These are phyloP conservation scores for Articulospora tetracladia DNA, from an alignment of 495 filamentous ascomycete species.

Conservation along the genomic window DNA sequence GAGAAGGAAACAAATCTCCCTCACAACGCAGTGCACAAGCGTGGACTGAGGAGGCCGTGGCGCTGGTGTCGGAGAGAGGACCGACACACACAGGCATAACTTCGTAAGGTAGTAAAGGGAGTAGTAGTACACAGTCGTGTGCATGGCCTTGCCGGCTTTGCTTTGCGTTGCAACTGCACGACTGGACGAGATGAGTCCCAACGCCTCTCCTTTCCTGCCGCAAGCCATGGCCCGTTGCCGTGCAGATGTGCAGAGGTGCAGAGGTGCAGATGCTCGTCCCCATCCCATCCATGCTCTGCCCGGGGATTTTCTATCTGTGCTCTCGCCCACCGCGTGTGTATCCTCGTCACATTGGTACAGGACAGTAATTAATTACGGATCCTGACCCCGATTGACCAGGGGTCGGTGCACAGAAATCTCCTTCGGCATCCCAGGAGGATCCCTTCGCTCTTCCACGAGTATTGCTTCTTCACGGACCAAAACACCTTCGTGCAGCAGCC, in stretches of 20 bases:
- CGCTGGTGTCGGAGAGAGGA: too few species aligned
- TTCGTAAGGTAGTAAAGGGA: too few species aligned
- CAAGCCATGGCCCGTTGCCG: background rate
- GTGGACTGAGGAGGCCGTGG: too few species aligned
- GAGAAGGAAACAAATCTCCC: background rate
- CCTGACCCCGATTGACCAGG: background rate
- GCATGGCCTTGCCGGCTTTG: too few species aligned
- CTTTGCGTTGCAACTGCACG: too few species aligned
- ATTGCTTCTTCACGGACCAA: conserved; percentile 6
- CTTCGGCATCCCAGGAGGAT: background rate
- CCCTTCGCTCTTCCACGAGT: background rate
- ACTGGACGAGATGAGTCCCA: too few species aligned
- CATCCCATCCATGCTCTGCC: too few species aligned
- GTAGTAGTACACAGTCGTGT: too few species aligned
- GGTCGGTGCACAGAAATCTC: background rate
- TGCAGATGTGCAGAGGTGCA: background rate
- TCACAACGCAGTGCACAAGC: too few species aligned
- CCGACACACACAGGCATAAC: too few species aligned
- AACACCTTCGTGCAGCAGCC: conserved; percentile 1
- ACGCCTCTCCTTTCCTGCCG: too few species aligned
- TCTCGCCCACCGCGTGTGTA: background rate
- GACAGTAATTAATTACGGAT: too few species aligned
- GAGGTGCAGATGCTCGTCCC: background rate
- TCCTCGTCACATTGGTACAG: background rate
- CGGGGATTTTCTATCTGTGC: background rate